Evolutionary conservation across 1,284 basidiomycete genomes (phyloP), one percentile per base, ranked within the genome.

Genomic region (Naganishia albida): DNA sequence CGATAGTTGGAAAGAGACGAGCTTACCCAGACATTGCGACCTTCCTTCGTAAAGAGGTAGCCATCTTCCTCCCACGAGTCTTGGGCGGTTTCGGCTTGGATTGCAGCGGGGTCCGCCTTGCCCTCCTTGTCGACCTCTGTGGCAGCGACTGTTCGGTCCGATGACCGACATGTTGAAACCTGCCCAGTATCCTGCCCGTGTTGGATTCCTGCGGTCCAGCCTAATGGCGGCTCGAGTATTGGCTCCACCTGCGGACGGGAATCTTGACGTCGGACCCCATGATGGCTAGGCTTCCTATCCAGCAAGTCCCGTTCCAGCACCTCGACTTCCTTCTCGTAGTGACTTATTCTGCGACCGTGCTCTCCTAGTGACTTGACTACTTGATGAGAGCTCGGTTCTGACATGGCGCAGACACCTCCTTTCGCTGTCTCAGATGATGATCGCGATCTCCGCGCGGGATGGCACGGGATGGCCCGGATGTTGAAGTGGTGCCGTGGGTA

Each of bases 1-100:
- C 18, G 16, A 20, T 20, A 23, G 4, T 12, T 0, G 16, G 30
- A 10, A 20, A 28, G 34, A 30, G 6, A 23, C 7, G 7, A n/a
- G 20, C 57, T 60, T 20, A 60, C 57, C 57, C 57, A 60, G 12
- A 60, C 57, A 28, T 30, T 60, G n/a, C 57, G 46, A 10, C 46
- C 57, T 23, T 60, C 57, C n/a, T 40, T 60, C 16, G 57, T 60
- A 40, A 60, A 60, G 10, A 60, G 46, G 20, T 60, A 60, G 20
- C 57, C 57, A n/a, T 60, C 57, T 15, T 60, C 57, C 26, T 48
- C 46, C 57, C 57, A 60, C 8, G 57, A 50, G 44, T 60, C 57
- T 16, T 60, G 20, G 23, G n/a, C 20, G 15, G 30, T 3, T 13
- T 40, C 48, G 3, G 26, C 12, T n/a, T 39, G 38, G 18, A 34